Base-by-base conservation (phyloP, 495 filamentous ascomycete genomes). In the Hypoxylon fuscum region DNA sequence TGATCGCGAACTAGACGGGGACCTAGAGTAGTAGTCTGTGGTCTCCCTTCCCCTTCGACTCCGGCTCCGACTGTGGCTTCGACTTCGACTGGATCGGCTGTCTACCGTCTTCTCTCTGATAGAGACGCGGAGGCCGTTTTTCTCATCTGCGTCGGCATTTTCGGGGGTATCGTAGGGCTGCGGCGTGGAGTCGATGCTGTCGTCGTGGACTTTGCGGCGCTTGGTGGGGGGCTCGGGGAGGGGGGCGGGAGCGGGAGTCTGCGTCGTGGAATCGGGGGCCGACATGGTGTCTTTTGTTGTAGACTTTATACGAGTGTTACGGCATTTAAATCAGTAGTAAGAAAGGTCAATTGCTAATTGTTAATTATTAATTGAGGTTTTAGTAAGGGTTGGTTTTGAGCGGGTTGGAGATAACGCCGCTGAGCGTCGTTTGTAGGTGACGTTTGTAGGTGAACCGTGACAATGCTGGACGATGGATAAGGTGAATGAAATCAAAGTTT, bases 191-290 rank as follows among this genome's bases (percentile, higher is more conserved):
- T 71, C 68, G 54, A 68, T 52, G 62, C 70, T 77, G 61, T 77
- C 77, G 37, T 76, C 77, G 62, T 80, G 74, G 17, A 87, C 74
- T 59, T 83, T 81, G 42, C 86, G 83, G 29, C 84, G 79, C 66
- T 86, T 87, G 14, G 82, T 72, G 5, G 81, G 80, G 11, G 79
- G 77, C 17, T 69, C 72, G 5, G 68, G 38, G 11, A 46, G 49
- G 23, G 70, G 63, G n/a, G 68, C 72, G 5, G 68, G 38, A 9
- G 44, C 47, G 23, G 70, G 63, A 11, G 68, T 59, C 3, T 18
- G 47, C 7, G 43, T 48, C 23, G 61, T 44, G 5, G 73, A 63
- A 45, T 75, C 71, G 45, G 72, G 55, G 14, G 68, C 71, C 21
- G 76, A 64, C 79, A 81, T 83, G 9, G 35, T 42, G 37, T n/a